Conservation (phyloP, 1,284 basidiomycete genomes). For the Volvariella surrecta region DNA sequence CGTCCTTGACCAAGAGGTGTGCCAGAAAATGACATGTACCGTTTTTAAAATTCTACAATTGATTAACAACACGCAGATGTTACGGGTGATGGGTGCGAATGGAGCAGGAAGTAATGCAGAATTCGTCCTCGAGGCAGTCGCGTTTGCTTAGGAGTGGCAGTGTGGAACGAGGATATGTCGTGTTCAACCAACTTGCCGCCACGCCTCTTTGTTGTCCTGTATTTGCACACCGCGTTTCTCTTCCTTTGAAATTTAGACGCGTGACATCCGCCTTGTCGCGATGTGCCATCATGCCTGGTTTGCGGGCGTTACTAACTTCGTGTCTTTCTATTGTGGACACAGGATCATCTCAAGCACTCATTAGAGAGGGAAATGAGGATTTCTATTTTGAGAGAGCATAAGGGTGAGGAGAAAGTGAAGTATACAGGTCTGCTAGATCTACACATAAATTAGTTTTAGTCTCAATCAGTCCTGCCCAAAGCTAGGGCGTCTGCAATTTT, state of each 20-base stretch:
- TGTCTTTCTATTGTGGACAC: too few species aligned
- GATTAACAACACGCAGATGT: background rate
- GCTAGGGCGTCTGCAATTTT: constrained; percentile 32
- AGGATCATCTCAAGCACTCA: too few species aligned
- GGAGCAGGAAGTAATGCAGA: background rate
- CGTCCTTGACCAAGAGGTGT: constrained; percentile 76
- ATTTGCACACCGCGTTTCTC: background rate
- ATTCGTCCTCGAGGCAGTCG: background rate
- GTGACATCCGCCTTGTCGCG: too few species aligned
- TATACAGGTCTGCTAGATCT: too few species aligned
- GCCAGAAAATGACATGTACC: constrained; percentile 72
- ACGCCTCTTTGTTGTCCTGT: background rate
- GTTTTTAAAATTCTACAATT: background rate
- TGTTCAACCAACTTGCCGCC: background rate
- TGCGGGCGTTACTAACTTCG: too few species aligned
- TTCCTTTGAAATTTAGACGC: too few species aligned
- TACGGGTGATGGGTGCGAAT: background rate
- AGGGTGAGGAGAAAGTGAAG: too few species aligned
- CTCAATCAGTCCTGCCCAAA: constrained; percentile 9
- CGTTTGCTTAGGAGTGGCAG: background rate
- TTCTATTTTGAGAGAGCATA: too few species aligned
- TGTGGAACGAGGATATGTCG: background rate
- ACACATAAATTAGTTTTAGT: too few species aligned
- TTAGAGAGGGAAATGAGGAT: too few species aligned
- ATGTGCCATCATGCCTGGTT: too few species aligned